phyloP scores from a whole-genome alignment of 345 rosid genomes.

The Gynandropsis gynandra region DNA sequence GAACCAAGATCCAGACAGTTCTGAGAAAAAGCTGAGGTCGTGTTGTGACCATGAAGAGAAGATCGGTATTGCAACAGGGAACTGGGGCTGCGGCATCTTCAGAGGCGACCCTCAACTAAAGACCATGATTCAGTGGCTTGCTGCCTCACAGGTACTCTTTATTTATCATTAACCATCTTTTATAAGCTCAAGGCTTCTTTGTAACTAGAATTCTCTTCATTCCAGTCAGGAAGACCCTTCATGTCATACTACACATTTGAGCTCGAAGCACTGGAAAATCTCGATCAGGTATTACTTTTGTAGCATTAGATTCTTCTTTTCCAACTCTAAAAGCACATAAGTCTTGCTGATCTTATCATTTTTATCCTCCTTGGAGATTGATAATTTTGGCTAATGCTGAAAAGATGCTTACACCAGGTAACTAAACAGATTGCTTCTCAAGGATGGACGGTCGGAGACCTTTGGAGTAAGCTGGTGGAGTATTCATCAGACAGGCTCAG shows the following conservation, averaged over 20 bases:
- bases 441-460: constrained; percentile 20
- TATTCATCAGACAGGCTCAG: constrained; percentile 20
- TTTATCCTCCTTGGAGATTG: too few species aligned
- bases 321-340: not conserved
- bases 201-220: not conserved
- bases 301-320: not conserved
- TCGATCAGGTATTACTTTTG: constrained; percentile 15
- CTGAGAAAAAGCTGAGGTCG: not conserved
- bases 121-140: constrained; percentile 28
- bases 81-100: not conserved
- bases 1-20: constrained; percentile 11
- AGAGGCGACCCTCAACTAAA: not conserved
- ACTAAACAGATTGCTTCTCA: constrained; percentile 4
- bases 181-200: not conserved
- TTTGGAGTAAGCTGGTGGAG: constrained; percentile 24
- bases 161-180: not conserved
- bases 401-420: constrained; percentile 7
- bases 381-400: too few species aligned
- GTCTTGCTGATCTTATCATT: too few species aligned
- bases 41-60: constrained; percentile 19
- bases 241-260: constrained; percentile 27
- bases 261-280: constrained; percentile 17
- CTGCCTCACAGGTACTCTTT: constrained; percentile 23
- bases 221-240: constrained; percentile 20
- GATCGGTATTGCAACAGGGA: constrained; percentile 4